Evolutionary conservation across 139 green algal species (phyloP).

Genomic region (Trebouxia sp.): DNA sequence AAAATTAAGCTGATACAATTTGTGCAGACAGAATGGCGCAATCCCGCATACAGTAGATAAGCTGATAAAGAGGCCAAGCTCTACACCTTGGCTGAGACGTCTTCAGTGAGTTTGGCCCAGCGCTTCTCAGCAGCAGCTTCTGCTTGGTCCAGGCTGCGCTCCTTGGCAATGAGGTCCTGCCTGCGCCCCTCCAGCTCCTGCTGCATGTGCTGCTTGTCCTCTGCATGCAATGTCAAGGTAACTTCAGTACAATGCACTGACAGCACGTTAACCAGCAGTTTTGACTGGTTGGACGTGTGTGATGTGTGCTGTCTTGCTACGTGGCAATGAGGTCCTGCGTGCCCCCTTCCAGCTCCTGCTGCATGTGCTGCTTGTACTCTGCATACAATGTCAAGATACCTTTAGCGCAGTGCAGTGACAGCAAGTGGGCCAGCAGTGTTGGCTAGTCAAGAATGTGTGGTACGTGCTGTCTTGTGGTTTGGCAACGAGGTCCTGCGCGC

Average conservation of each 20-base stretch:
- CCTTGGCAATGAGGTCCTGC: slow-evolving; percentile 19
- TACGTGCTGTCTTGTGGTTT: too few relatives aligned
- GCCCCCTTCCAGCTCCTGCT: slow-evolving; percentile 11
- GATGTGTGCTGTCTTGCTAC: too few relatives aligned
- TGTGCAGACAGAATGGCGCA: too few relatives aligned
- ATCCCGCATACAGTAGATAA: too few relatives aligned
- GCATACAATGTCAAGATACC: not conserved
- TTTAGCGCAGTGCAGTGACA: not conserved
- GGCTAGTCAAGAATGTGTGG: too few relatives aligned
- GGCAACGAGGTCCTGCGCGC: slow-evolving; percentile 19
- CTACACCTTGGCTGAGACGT: slow-evolving; percentile 12
- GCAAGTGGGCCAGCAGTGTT: not conserved
- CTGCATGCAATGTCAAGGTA: not conserved
- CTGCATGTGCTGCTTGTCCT: slow-evolving; percentile 9
- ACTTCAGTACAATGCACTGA: not conserved
- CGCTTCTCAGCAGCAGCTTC: slow-evolving; percentile 2
- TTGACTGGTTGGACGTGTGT: too few relatives aligned
- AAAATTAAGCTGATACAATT: too few relatives aligned
- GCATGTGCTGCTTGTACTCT: slow-evolving; percentile 19
- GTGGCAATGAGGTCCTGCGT: slow-evolving; percentile 14
- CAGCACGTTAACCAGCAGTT: not conserved
- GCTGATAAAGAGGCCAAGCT: too few relatives aligned
- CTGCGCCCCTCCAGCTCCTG: slow-evolving; percentile 19
- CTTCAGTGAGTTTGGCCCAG: not conserved
- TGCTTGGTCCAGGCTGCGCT: slow-evolving; percentile 14